phyloP scores from a whole-genome alignment of 2,329 filamentous ascomycete genomes.

The Aspergillus costaricaensis region DNA sequence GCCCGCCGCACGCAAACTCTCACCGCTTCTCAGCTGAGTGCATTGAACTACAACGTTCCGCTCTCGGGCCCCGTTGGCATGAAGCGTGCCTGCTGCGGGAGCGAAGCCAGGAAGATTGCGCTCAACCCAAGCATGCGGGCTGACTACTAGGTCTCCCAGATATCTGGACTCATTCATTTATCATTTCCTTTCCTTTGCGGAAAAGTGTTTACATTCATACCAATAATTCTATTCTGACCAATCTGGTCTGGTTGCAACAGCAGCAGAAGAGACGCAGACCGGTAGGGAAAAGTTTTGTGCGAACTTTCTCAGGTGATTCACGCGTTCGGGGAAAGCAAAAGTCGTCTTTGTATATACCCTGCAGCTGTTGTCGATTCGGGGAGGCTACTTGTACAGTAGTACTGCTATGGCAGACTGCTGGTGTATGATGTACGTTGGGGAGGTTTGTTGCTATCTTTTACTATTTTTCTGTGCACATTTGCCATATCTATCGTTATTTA shows the following conservation, averaged over 20 bases:
- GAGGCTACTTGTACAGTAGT: constrained; percentile 24
- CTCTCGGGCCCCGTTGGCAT: constrained; percentile 40
- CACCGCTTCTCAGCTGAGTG: constrained; percentile 21
- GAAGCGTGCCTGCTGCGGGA: constrained; percentile 46
- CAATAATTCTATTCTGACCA: constrained; percentile 19
- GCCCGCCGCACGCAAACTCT: constrained; percentile 16
- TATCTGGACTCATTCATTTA: constrained; percentile 7
- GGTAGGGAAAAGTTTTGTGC: constrained; percentile 24
- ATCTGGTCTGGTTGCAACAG: constrained; percentile 16
- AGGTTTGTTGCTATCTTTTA: constrained; percentile 27
- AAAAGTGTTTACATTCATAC: constrained; percentile 24
- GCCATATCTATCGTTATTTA: constrained; percentile 17
- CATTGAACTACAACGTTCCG: constrained; percentile 26
- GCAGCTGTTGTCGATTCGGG: constrained; percentile 27
- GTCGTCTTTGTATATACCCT: constrained; percentile 32
- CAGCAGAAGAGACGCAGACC: constrained; percentile 19
- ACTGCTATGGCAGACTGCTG: constrained; percentile 18
- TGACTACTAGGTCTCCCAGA: constrained; percentile 28
- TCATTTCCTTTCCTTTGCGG: constrained; percentile 25
- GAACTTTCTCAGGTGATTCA: constrained; percentile 23
- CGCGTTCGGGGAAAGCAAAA: constrained; percentile 32
- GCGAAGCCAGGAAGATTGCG: constrained; percentile 40
- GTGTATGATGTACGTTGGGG: constrained; percentile 36
- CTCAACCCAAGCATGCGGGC: constrained; percentile 36
- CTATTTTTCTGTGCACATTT: constrained; percentile 20